A percentile compares a stretch with the other conserved stretches of the same genome.
Conservation (phyloP, 495 filamentous ascomycete species). For the Corynascus novoguineensis region DNA sequence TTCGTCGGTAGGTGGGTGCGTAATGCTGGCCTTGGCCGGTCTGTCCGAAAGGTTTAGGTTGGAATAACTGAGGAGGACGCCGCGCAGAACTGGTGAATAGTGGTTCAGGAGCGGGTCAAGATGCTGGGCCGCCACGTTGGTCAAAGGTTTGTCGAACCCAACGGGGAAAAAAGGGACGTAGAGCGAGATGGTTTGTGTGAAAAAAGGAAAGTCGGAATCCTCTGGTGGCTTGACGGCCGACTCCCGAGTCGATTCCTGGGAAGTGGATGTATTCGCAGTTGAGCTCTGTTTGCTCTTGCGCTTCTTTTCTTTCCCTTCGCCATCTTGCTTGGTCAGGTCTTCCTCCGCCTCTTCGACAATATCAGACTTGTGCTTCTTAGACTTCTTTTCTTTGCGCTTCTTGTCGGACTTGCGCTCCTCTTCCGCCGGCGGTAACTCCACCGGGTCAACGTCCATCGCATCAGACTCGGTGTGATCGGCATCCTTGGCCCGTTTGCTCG, state of each 20-base stretch:
- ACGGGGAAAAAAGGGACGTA: constrained; percentile 44
- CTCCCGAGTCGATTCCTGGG: constrained; percentile 3
- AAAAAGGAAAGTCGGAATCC: constrained; percentile 39
- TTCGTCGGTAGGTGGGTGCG: constrained; percentile 33
- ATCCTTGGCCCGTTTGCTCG: constrained; percentile 23
- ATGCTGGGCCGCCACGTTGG: constrained; percentile 41
- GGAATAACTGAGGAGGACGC: constrained; percentile 43
- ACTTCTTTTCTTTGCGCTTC: constrained; percentile 31
- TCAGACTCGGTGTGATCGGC: constrained; percentile 7
- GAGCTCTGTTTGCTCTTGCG: constrained; percentile 23
- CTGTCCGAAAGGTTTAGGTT: constrained; percentile 42
- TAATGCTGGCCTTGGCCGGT: constrained; percentile 32
- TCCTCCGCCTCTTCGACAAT: constrained; percentile 8
- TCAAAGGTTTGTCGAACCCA: constrained; percentile 41
- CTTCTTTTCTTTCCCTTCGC: constrained; percentile 13
- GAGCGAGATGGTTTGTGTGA: constrained; percentile 43
- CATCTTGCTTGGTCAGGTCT: neutral
- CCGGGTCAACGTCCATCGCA: constrained; percentile 18
- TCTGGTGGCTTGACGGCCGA: constrained; percentile 9
- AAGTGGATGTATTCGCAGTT: neutral
- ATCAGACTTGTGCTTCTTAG: constrained; percentile 21
- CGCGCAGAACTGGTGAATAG: constrained; percentile 42
- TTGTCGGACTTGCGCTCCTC: constrained; percentile 19
- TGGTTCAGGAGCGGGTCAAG: constrained; percentile 42
- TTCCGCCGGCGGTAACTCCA: constrained; percentile 8